A percentile compares a stretch with the other conserved stretches of the same genome.
These are phyloP conservation scores for Elsinoe arachidis DNA, from an alignment of 2,329 filamentous ascomycete species.

Conservation along the genomic window DNA sequence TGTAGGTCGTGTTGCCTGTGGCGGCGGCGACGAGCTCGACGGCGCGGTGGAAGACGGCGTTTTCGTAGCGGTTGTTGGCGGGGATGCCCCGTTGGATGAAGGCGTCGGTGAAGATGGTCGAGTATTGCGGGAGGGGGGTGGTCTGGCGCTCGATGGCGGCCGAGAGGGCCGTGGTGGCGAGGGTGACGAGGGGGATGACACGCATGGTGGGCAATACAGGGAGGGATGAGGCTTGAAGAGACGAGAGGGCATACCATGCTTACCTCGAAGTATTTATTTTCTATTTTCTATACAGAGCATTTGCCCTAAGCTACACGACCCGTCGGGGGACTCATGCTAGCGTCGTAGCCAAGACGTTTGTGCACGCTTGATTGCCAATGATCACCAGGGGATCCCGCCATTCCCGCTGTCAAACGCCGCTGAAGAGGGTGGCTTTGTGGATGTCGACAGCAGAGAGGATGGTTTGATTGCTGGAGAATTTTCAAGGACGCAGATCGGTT, in stretches of 20 bases:
- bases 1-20: not conserved
- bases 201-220: not conserved
- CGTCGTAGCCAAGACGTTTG: conserved; percentile 1
- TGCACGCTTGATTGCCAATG: not conserved
- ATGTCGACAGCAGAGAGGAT: not conserved
- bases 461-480: conserved; percentile 11
- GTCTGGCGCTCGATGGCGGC: conserved; percentile 7
- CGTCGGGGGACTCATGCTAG: not conserved
- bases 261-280: conserved; percentile 2
- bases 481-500: not conserved
- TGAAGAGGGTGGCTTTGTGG: not conserved
- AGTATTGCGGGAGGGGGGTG: not conserved
- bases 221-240: not conserved
- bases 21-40: not conserved
- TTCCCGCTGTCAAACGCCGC: conserved; percentile 5
- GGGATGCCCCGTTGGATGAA: conserved; percentile 5
- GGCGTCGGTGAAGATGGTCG: conserved; percentile 5
- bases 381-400: not conserved
- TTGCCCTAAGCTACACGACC: not conserved
- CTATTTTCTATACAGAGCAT: conserved; percentile 8
- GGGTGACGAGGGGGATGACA: not conserved
- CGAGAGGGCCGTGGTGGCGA: not conserved
- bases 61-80: conserved; percentile 5
- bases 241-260: not conserved
- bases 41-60: conserved; percentile 2